A percentile compares a stretch with the other conserved stretches of the same genome.
Evolutionary conservation across 164 flowering plant species (phyloP).

Genomic region (Stephania japonica): DNA sequence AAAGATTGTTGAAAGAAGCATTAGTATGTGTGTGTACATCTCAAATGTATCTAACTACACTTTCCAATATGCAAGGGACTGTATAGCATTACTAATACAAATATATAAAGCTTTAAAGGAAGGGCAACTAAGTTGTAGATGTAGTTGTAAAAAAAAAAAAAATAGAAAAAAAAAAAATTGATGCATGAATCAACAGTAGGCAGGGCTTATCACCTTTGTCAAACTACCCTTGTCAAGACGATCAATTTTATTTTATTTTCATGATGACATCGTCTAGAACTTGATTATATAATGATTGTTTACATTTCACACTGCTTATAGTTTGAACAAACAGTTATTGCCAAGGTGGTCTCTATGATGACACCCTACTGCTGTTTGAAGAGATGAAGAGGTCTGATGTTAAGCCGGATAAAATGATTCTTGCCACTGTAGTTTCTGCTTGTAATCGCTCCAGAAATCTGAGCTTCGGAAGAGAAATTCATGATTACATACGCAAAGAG

Average conservation of each 20-base stretch:
- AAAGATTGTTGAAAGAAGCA: too few relatives aligned
- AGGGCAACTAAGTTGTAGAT: too few relatives aligned
- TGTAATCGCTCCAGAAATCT: constrained; percentile 52
- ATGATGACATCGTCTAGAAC: too few relatives aligned
- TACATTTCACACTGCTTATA: not conserved
- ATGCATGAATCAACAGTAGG: not conserved
- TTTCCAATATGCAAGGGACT: too few relatives aligned
- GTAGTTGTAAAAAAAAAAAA: not conserved
- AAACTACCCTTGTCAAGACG: not conserved
- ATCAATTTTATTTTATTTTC: not conserved
- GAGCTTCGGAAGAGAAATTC: constrained; percentile 43
- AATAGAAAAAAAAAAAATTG: too few relatives aligned
- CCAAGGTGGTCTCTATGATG: constrained; percentile 41
- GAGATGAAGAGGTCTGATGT: constrained; percentile 51
- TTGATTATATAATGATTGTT: not conserved
- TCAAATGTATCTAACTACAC: too few relatives aligned
- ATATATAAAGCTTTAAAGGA: too few relatives aligned
- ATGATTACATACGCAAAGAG: constrained; percentile 36
- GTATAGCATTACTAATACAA: not conserved
- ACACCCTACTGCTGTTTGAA: constrained; percentile 46
- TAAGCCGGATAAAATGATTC: constrained; percentile 49
- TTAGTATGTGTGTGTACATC: too few relatives aligned
- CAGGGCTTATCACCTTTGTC: not conserved
- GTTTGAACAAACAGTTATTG: constrained; percentile 36
- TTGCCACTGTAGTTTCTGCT: constrained; percentile 51